phyloP scores from a whole-genome alignment of 805 yeast genomes.

The Yamadazyma olivae region DNA sequence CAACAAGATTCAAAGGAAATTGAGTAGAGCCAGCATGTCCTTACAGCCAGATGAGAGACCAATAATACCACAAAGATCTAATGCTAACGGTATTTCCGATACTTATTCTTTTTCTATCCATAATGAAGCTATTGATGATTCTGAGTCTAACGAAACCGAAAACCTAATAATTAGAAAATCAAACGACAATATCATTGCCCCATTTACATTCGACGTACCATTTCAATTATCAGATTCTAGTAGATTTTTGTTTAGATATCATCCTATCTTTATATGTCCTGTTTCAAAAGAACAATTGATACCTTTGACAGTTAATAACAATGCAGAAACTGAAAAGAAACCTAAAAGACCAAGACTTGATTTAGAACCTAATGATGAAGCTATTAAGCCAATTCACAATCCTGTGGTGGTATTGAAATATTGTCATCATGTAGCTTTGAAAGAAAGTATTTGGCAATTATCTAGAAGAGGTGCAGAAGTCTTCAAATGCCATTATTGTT shows the following conservation, averaged over 20 bases:
- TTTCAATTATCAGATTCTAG: slow-evolving; percentile 40
- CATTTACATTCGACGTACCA: slow-evolving; percentile 33
- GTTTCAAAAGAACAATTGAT: slow-evolving; percentile 41
- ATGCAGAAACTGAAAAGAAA: slow-evolving; percentile 12
- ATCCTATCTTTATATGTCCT: slow-evolving; percentile 46
- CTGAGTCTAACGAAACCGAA: neutral
- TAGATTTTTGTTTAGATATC: slow-evolving; percentile 37
- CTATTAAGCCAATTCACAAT: slow-evolving; percentile 17
- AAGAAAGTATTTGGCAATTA: slow-evolving; percentile 41
- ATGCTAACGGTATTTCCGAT: neutral
- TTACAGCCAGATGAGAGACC: slow-evolving; percentile 2
- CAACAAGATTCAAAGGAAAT: slow-evolving; percentile 31
- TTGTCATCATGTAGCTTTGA: slow-evolving; percentile 41
- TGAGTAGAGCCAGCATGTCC: slow-evolving; percentile 15
- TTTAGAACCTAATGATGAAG: slow-evolving; percentile 5
- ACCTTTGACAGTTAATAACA: slow-evolving; percentile 27
- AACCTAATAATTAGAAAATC: neutral
- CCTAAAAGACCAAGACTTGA: slow-evolving; percentile 15
- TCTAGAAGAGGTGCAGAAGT: slow-evolving; percentile 36
- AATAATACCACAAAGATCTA: too few relatives aligned
- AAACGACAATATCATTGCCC: slow-evolving; percentile 12
- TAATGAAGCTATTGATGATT: too few relatives aligned
- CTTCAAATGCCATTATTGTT: slow-evolving; percentile 45
- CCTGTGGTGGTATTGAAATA: slow-evolving; percentile 41
- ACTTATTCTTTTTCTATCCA: too few relatives aligned